Conservation (phyloP, 805 yeast genomes). For the Komagataella mondaviorum region DNA sequence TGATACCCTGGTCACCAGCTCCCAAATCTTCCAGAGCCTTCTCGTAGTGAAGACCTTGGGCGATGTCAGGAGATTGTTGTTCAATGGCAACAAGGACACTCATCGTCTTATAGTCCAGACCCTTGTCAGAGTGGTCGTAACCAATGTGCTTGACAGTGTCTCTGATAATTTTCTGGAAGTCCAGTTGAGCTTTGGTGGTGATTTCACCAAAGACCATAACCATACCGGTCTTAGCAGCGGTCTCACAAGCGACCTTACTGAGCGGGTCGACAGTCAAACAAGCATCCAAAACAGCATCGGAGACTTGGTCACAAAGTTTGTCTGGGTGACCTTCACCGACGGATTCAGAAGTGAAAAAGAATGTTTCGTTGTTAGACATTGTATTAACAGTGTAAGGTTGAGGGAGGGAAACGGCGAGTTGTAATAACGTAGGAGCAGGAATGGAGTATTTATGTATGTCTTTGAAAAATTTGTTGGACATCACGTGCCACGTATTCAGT, state of each 20-base stretch:
- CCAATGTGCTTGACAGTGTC: slow-evolving; percentile 98
- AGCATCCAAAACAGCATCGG: slow-evolving; percentile 96
- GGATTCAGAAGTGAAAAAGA: slow-evolving; percentile 73
- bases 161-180: slow-evolving; percentile 95
- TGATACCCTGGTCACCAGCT: slow-evolving; percentile 99
- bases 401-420: background rate
- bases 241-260: slow-evolving; percentile 98
- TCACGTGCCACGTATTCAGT: background rate
- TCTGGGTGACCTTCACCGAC: slow-evolving; percentile 95
- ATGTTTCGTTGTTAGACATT: slow-evolving; percentile 19
- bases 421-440: background rate
- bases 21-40: slow-evolving; percentile 93
- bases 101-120: slow-evolving; percentile 98
- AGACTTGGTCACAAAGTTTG: slow-evolving; percentile 96
- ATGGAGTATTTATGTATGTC: background rate
- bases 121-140: slow-evolving; percentile 90
- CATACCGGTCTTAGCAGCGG: slow-evolving; percentile 99
- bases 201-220: slow-evolving; percentile 99
- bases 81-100: slow-evolving; percentile 97
- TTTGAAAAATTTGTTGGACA: background rate
- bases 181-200: slow-evolving; percentile 90
- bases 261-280: slow-evolving; percentile 91
- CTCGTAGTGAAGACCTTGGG: slow-evolving; percentile 98
- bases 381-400: background rate
- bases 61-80: slow-evolving; percentile 98